Evolutionary conservation across 2,329 filamentous ascomycete genomes (phyloP).

Genomic region (Phaeosphaeriaceae sp.): DNA sequence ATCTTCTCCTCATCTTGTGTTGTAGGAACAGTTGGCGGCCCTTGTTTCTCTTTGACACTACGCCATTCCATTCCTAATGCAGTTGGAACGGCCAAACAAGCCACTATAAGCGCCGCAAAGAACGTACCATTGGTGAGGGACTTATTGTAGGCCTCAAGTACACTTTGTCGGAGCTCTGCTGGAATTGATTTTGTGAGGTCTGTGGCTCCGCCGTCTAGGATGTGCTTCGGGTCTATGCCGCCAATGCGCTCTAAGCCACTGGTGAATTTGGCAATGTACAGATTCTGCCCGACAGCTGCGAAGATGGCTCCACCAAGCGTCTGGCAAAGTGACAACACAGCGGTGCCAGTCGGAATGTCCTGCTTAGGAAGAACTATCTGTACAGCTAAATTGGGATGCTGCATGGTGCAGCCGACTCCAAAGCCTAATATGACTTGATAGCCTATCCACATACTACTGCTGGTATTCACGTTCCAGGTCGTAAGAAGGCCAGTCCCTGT

Average conservation of each 20-base stretch:
- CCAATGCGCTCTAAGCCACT: constrained; percentile 41
- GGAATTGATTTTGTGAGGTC: constrained; percentile 55
- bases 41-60: constrained; percentile 62
- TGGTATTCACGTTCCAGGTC: constrained; percentile 47
- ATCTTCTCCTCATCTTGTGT: constrained; percentile 19
- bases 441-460: constrained; percentile 39
- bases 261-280: constrained; percentile 54
- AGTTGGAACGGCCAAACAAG: constrained; percentile 61
- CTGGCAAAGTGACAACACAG: constrained; percentile 53
- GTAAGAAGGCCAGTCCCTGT: constrained; percentile 54
- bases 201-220: constrained; percentile 60
- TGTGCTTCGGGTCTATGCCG: constrained; percentile 46
- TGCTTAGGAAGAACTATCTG: constrained; percentile 49
- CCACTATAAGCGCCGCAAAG: constrained; percentile 63
- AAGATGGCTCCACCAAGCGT: constrained; percentile 56
- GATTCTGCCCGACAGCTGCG: constrained; percentile 54
- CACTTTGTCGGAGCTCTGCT: constrained; percentile 10
- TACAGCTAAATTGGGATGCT: constrained; percentile 53
- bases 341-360: constrained; percentile 53
- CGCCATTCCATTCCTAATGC: constrained; percentile 67
- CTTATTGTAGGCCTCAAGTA: constrained; percentile 39
- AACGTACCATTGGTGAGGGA: constrained; percentile 54
- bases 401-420: constrained; percentile 54
- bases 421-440: constrained; percentile 38
- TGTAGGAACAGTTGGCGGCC: background rate